phyloP scores from a whole-genome alignment of 352 stramenopile species.

The Salisapilia sapeloensis region DNA sequence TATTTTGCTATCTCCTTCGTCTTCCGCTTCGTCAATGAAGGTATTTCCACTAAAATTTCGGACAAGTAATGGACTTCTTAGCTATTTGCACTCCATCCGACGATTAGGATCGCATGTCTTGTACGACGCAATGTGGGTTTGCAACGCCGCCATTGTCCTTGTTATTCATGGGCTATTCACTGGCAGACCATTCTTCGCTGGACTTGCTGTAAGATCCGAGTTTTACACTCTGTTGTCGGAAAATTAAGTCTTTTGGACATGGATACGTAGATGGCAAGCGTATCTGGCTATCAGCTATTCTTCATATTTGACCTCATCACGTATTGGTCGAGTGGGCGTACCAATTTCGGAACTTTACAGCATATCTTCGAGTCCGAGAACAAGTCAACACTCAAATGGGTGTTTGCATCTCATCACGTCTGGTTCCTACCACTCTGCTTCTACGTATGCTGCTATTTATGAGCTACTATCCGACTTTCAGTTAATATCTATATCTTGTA shows the following conservation, averaged over 20 bases:
- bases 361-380: conserved; percentile 81
- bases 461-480: not conserved
- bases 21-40: too few species aligned
- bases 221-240: too few species aligned
- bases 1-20: too few species aligned
- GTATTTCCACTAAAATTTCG: too few species aligned
- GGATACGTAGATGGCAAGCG: conserved; percentile 71
- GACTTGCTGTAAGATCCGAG: conserved; percentile 41
- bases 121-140: conserved; percentile 68
- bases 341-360: conserved; percentile 78
- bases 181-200: conserved; percentile 69
- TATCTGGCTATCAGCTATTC: conserved; percentile 86
- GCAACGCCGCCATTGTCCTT: conserved; percentile 58
- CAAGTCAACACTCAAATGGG: conserved; percentile 59
- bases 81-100: too few species aligned
- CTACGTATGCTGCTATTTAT: conserved; percentile 18
- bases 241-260: too few species aligned
- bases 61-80: too few species aligned
- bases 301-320: conserved; percentile 82
- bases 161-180: conserved; percentile 47
- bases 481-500: conserved; percentile 4
- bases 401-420: conserved; percentile 69
- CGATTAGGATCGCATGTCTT: conserved; percentile 62
- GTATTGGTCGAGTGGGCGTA: conserved; percentile 64
- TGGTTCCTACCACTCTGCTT: conserved; percentile 75